These are phyloP conservation scores for Leccinum glutinopallens DNA, from an alignment of 1,284 basidiomycete species.

Conservation along the genomic window DNA sequence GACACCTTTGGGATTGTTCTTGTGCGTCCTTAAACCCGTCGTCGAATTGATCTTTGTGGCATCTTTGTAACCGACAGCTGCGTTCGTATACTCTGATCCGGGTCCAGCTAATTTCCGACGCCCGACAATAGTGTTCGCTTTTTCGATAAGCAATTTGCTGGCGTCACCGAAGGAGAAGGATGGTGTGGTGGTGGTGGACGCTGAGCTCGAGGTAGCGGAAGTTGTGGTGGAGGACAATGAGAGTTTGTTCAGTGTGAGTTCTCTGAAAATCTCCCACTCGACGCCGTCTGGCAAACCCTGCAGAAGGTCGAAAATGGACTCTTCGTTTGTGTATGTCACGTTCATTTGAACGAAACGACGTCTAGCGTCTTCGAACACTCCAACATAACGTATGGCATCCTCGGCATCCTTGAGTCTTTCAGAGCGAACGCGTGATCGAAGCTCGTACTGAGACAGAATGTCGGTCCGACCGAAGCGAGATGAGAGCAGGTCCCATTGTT, in stretches of 20 bases:
- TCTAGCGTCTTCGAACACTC: neutral
- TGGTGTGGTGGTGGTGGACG: too few relatives aligned
- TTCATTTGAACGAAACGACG: neutral
- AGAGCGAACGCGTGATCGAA: accelerated
- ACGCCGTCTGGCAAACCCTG: neutral
- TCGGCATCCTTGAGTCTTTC: slow-evolving; percentile 10
- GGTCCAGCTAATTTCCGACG: too few relatives aligned
- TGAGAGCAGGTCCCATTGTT: neutral
- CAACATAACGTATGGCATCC: neutral
- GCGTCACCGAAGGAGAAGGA: neutral
- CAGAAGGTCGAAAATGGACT: neutral
- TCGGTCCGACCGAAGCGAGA: neutral
- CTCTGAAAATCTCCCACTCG: neutral
- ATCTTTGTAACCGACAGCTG: too few relatives aligned
- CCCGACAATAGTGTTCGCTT: too few relatives aligned
- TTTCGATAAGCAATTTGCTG: neutral
- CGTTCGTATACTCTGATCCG: too few relatives aligned
- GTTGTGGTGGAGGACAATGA: neutral
- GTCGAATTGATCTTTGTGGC: too few relatives aligned
- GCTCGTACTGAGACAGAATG: neutral
- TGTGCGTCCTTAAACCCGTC: too few relatives aligned
- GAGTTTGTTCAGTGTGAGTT: neutral
- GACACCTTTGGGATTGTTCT: too few relatives aligned
- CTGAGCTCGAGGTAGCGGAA: neutral
- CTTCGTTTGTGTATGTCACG: neutral